These are phyloP conservation scores for Silene vulgaris DNA, from an alignment of 179 eudicot genomes.

Conservation along the genomic window DNA sequence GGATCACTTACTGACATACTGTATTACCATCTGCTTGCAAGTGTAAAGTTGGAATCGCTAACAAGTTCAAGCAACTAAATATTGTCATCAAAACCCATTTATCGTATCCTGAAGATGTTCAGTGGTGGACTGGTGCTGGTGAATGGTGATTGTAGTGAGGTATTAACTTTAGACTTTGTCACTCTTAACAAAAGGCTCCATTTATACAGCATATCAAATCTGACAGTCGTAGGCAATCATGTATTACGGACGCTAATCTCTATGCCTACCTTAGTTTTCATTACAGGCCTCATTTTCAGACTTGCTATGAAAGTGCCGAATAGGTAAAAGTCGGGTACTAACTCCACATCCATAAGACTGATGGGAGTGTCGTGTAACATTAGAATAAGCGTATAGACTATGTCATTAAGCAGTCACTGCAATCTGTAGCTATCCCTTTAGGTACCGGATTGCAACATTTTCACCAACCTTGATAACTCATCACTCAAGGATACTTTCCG, in stretches of 20 bases:
- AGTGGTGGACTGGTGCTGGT: background rate
- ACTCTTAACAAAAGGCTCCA: background rate
- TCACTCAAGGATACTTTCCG: background rate
- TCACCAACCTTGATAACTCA: constrained; percentile 3
- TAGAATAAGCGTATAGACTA: background rate
- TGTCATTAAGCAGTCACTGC: background rate
- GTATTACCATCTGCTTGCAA: background rate
- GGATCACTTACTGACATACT: too few species aligned
- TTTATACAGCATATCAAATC: background rate
- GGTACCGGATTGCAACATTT: constrained; percentile 6
- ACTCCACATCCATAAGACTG: background rate
- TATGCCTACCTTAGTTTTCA: background rate
- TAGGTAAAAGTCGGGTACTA: background rate
- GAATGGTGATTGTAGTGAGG: background rate
- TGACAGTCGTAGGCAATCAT: background rate
- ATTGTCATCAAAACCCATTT: background rate
- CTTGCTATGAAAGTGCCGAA: background rate
- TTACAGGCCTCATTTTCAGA: background rate
- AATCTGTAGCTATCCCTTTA: background rate
- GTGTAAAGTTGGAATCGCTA: background rate
- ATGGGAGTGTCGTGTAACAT: background rate
- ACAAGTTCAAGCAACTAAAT: too few species aligned
- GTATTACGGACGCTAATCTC: background rate
- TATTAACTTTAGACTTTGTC: too few species aligned
- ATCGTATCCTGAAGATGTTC: background rate